Evolutionary conservation across 164 flowering plant genomes (phyloP).

Genomic region (Vitis vinifera): DNA sequence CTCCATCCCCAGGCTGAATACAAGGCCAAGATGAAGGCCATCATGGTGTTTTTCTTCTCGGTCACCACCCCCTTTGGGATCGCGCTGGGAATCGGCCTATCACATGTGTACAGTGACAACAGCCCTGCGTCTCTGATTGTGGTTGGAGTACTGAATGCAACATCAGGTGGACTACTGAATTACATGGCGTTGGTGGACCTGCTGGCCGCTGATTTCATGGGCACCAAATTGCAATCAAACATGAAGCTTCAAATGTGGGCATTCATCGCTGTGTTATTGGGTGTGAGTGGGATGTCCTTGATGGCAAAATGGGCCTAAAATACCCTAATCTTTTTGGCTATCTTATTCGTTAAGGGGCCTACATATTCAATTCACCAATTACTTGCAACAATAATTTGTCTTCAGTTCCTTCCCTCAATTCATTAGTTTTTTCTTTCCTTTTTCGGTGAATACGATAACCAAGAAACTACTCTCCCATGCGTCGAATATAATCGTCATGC

Average conservation of each 20-base stretch:
- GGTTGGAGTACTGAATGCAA: conserved; percentile 48
- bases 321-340: too few relatives aligned
- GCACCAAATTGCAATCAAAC: conserved; percentile 41
- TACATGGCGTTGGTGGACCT: conserved; percentile 67
- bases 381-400: too few relatives aligned
- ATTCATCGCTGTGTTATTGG: conserved; percentile 45
- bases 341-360: too few relatives aligned
- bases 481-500: too few relatives aligned
- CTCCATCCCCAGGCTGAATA: conserved; percentile 42
- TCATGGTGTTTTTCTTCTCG: conserved; percentile 62
- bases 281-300: conserved; percentile 54
- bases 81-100: conserved; percentile 41
- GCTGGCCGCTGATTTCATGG: conserved; percentile 53
- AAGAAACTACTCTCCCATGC: too few relatives aligned
- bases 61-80: conserved; percentile 54
- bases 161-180: conserved; percentile 42
- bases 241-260: conserved; percentile 41
- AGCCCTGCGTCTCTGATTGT: conserved; percentile 48
- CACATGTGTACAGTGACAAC: conserved; percentile 37
- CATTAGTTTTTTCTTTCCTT: too few relatives aligned
- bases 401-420: too few relatives aligned
- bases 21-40: conserved; percentile 23
- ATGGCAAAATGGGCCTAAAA: conserved; percentile 52
- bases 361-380: too few relatives aligned
- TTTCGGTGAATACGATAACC: too few relatives aligned